Percentiles rank a stretch among this genome's conserved stretches.
These are phyloP conservation scores for Plantago ovata DNA, from an alignment of 257 asterid species.

Conservation along the genomic window DNA sequence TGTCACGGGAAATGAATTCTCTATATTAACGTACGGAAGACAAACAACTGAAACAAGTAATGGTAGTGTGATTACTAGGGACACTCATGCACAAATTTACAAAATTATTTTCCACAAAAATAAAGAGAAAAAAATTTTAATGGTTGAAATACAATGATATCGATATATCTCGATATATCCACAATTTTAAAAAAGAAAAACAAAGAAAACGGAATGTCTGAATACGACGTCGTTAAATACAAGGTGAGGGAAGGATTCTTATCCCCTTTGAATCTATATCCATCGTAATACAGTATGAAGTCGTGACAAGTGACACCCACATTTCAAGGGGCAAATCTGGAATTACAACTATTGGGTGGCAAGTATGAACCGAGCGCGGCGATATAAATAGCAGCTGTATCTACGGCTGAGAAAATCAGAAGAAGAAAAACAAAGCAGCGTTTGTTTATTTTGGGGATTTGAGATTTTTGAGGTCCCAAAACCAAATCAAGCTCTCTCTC, in stretches of 20 bases:
- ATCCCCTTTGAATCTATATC: neutral
- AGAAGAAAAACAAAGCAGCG: neutral
- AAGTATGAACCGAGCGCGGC: neutral
- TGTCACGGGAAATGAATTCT: no score
- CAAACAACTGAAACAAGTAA: no score
- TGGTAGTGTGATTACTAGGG: no score
- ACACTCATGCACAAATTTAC: no score
- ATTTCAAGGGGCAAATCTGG: neutral
- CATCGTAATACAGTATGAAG: neutral
- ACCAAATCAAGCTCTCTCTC: neutral
- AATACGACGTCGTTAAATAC: no score
- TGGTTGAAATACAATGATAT: no score
- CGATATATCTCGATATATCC: no score
- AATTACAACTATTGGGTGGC: neutral
- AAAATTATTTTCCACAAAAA: no score
- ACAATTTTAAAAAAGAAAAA: no score
- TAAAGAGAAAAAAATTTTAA: no score
- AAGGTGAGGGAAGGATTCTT: neutral
- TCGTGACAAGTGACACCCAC: neutral
- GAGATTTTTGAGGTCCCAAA: neutral
- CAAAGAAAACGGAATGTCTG: no score
- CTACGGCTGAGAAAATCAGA: conserved; percentile 9
- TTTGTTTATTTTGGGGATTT: neutral
- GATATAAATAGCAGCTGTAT: neutral
- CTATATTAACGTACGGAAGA: no score